Evolutionary conservation across 257 asterid species (phyloP).

Genomic region (Fraxinus americana): DNA sequence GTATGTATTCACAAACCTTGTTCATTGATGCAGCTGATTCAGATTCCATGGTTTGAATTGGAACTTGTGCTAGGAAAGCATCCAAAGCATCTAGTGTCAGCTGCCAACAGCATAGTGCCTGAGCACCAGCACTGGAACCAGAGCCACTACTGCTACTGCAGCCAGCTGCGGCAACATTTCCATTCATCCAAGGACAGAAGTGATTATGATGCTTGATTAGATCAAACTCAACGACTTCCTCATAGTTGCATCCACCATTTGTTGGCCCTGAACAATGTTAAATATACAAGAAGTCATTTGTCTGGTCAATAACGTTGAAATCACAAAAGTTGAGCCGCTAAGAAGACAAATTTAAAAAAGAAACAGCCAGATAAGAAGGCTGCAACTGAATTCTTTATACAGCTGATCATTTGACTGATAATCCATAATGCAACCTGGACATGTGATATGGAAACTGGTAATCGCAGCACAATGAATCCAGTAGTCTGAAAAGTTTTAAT

Average conservation of each 20-base stretch:
- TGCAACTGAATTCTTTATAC: slow-evolving; percentile 2
- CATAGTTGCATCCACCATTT: slow-evolving; percentile 89
- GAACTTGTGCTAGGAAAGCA: slow-evolving; percentile 83
- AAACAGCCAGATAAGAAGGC: slow-evolving; percentile 10
- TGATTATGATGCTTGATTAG: slow-evolving; percentile 90
- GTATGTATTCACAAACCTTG: slow-evolving; percentile 56
- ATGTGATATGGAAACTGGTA: slow-evolving; percentile 17
- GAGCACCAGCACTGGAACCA: slow-evolving; percentile 66
- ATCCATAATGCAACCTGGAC: slow-evolving; percentile 9
- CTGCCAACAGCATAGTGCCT: slow-evolving; percentile 96
- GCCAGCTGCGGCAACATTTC: slow-evolving; percentile 99
- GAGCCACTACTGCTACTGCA: slow-evolving; percentile 77
- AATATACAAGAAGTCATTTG: slow-evolving; percentile 27
- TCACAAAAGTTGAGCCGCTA: background rate
- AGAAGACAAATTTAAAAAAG: slow-evolving; percentile 10
- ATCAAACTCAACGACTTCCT: slow-evolving; percentile 85
- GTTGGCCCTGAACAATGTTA: slow-evolving; percentile 65
- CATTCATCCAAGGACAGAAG: slow-evolving; percentile 99
- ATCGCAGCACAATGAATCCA: slow-evolving; percentile 13
- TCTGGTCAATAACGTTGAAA: slow-evolving; percentile 10
- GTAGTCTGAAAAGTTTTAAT: background rate
- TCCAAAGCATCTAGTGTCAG: slow-evolving; percentile 96
- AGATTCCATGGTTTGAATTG: slow-evolving; percentile 86
- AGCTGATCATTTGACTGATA: slow-evolving; percentile 17
- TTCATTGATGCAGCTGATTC: slow-evolving; percentile 98